Evolutionary conservation across 1,139 yeast genomes (phyloP).

Genomic region (Saccharomyces uvarum): DNA sequence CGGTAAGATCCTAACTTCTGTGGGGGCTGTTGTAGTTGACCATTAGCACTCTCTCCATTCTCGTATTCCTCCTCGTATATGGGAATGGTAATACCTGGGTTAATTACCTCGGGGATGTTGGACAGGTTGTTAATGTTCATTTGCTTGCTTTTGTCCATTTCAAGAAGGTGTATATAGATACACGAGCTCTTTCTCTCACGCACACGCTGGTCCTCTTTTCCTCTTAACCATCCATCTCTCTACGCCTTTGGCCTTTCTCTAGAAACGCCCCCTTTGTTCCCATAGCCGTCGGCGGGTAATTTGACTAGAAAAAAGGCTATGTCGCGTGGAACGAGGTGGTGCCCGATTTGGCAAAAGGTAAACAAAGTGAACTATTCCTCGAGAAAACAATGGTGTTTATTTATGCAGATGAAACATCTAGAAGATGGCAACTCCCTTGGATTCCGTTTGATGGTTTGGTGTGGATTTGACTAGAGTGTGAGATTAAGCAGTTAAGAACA

Average conservation of each 20-base stretch:
- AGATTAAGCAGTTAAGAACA: neutral
- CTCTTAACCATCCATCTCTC: neutral
- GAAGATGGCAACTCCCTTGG: neutral
- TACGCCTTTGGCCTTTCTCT: neutral
- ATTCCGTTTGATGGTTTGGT: neutral
- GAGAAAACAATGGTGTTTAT: neutral
- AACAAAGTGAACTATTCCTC: neutral
- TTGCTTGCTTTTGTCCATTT: slow-evolving; percentile 5
- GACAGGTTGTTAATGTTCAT: slow-evolving; percentile 1
- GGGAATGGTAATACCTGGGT: slow-evolving; percentile 32
- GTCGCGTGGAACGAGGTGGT: neutral
- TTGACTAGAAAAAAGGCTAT: neutral
- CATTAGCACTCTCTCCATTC: neutral
- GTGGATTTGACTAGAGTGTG: neutral
- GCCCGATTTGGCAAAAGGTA: neutral
- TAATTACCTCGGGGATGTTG: slow-evolving; percentile 29
- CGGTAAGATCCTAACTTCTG: slow-evolving; percentile 29
- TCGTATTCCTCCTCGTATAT: slow-evolving; percentile 25
- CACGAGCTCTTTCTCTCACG: neutral
- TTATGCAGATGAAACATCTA: neutral
- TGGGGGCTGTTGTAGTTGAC: slow-evolving; percentile 14
- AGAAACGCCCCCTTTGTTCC: slow-evolving; percentile 1
- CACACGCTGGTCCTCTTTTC: neutral
- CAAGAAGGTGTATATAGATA: neutral
- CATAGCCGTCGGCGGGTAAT: neutral